These are phyloP conservation scores for Nakazawaea anatomiae DNA, from an alignment of 805 yeast species.

Conservation along the genomic window DNA sequence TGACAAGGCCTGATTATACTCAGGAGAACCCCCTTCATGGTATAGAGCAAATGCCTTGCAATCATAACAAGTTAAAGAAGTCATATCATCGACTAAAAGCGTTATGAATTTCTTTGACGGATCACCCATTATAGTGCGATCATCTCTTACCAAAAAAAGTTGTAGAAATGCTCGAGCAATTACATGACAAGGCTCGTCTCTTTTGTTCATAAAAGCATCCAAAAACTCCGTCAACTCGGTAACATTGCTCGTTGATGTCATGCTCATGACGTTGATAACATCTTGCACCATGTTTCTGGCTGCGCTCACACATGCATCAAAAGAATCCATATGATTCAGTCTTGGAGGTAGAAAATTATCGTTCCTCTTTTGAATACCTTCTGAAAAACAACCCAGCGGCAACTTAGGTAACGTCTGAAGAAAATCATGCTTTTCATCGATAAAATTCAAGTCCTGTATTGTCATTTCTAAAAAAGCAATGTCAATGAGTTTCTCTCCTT, in stretches of 20 bases:
- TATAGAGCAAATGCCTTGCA: slow-evolving; percentile 23
- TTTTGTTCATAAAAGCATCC: slow-evolving; percentile 17
- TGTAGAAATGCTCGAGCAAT: slow-evolving; percentile 63
- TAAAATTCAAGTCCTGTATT: slow-evolving; percentile 13
- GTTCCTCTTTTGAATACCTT: slow-evolving; percentile 39
- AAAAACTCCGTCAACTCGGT: slow-evolving; percentile 21
- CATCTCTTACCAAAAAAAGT: slow-evolving; percentile 55
- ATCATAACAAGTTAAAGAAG: slow-evolving; percentile 34
- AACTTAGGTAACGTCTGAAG: slow-evolving; percentile 18
- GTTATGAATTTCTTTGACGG: slow-evolving; percentile 26
- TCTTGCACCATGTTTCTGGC: slow-evolving; percentile 29
- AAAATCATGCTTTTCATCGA: slow-evolving; percentile 14
- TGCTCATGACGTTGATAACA: slow-evolving; percentile 26
- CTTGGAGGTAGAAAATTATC: slow-evolving; percentile 44
- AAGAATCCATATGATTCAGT: slow-evolving; percentile 22
- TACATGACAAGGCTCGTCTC: slow-evolving; percentile 27
- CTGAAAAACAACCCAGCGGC: slow-evolving; percentile 34
- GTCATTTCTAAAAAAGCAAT: slow-evolving; percentile 15
- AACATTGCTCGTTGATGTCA: slow-evolving; percentile 23
- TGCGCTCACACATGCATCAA: slow-evolving; percentile 13
- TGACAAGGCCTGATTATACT: slow-evolving; percentile 18
- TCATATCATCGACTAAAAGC: slow-evolving; percentile 35
- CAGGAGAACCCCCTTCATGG: slow-evolving; percentile 6
- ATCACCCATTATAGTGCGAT: slow-evolving; percentile 51
- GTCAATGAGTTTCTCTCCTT: slow-evolving; percentile 6